phyloP scores from a whole-genome alignment of 306 rosid species.

The Carpinus fangiana region DNA sequence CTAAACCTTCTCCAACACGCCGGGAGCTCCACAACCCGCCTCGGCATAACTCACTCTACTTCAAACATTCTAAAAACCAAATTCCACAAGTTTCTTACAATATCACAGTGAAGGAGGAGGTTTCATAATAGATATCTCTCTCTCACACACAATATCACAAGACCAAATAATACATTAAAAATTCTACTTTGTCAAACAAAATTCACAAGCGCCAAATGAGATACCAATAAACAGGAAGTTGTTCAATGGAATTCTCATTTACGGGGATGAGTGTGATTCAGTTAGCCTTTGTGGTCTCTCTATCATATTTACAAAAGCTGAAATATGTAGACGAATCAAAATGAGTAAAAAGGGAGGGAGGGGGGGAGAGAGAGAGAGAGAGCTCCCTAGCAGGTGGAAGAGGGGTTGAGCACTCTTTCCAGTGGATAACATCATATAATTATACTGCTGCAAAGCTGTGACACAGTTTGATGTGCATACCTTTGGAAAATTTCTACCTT shows the following conservation, averaged over 20 bases:
- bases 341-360: not conserved
- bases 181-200: too few species aligned
- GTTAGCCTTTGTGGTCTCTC: not conserved
- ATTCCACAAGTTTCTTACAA: too few species aligned
- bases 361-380: not conserved
- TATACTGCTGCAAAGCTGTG: not conserved
- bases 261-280: not conserved
- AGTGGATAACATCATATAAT: not conserved
- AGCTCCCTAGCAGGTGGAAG: not conserved
- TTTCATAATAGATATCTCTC: too few species aligned
- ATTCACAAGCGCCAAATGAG: not conserved
- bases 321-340: not conserved
- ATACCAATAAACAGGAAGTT: not conserved
- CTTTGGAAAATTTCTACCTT: constrained; percentile 91
- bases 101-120: too few species aligned
- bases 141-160: too few species aligned
- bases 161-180: too few species aligned
- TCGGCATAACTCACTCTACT: too few species aligned
- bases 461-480: constrained; percentile 37
- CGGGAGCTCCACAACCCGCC: too few species aligned
- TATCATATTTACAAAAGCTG: not conserved
- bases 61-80: too few species aligned
- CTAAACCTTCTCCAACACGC: too few species aligned
- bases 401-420: not conserved
- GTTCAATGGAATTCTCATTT: not conserved